Percentiles rank a stretch among this genome's conserved stretches.
Evolutionary conservation across 768 basidiomycete species (phyloP).

Genomic region (Leucocoprinus birnbaumii): DNA sequence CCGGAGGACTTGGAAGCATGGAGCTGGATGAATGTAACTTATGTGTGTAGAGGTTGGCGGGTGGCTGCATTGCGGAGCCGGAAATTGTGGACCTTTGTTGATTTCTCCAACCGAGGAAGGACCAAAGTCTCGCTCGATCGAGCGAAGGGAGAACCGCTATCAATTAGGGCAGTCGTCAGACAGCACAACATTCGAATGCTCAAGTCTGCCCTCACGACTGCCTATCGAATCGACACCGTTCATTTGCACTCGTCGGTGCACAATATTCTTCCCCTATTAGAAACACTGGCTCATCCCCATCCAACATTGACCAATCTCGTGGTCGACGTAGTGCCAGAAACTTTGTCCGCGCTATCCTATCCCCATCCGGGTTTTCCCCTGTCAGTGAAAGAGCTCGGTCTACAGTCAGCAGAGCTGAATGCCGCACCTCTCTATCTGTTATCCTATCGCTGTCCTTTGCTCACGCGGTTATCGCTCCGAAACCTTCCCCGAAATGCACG

Average conservation of each 20-base stretch:
- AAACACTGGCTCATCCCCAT: conserved; percentile 32
- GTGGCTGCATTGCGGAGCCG: conserved; percentile 25
- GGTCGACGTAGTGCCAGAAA: conserved; percentile 20
- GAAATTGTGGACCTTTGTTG: conserved; percentile 35
- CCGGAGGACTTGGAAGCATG: conserved; percentile 18
- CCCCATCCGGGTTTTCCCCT: conserved; percentile 24
- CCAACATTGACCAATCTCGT: conserved; percentile 30
- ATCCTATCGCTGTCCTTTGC: conserved; percentile 30
- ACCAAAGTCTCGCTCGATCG: conserved; percentile 27
- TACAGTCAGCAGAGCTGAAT: conserved; percentile 32
- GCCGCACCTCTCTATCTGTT: conserved; percentile 34
- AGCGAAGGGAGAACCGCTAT: conserved; percentile 29
- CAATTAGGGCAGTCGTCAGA: conserved; percentile 27
- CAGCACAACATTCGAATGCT: conserved; percentile 23
- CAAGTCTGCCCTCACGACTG: conserved; percentile 26
- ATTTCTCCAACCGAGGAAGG: conserved; percentile 34
- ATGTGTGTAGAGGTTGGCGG: conserved; percentile 37
- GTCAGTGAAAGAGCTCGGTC: conserved; percentile 25
- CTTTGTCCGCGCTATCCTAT: not conserved
- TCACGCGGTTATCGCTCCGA: conserved; percentile 33
- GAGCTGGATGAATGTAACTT: conserved; percentile 33
- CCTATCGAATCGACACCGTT: conserved; percentile 32
- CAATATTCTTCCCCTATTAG: conserved; percentile 30
- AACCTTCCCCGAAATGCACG: conserved; percentile 34
- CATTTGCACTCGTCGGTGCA: conserved; percentile 31